Evolutionary conservation across 306 rosid genomes (phyloP), one percentile per base, ranked within the genome.

Genomic region (Fagus crenata): DNA sequence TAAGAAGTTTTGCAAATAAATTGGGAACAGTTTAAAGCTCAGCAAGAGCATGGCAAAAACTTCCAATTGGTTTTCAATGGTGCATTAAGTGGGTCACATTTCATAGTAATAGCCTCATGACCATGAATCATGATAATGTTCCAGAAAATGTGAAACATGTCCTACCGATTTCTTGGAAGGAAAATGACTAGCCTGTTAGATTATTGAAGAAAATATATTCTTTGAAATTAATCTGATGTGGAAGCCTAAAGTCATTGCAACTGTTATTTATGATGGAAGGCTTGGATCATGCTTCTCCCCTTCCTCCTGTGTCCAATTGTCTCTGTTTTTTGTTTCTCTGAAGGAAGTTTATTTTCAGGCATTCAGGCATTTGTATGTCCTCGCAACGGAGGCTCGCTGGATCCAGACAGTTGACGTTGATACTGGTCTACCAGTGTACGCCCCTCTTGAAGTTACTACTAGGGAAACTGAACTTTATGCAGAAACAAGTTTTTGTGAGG

Each of bases 361-460:
- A 69, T 94, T 94, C 82, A 91, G 98, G 73, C 98, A 94, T 86
- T 85, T 94, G 6, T 94, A 92, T 60, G 93, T 94, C 70, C 98
- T 92, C 82, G 97, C 97, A 75, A 90, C 96, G 0, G 98, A 94
- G 89, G 96, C 98, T 37, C 91, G 98, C 60, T 94, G 98, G 97
- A 87, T 94, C 85, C 97, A 92, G 83, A 94, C 98, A 12, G 96
- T 92, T 81, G 98, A 94, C 79, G 98, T 94, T 61, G 98, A 94
- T 87, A 89, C 93, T 7, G 97, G 98, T 83, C 79, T 94, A 76
- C 96, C 98, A 9, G 98, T 90, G 74, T 92, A 92, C 88, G 92
- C 95, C 71, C 98, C 98, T 73, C 89, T 94, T 78, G 95, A 92
- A 79, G 89, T 92, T 77, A 92, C 97, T 42, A 73, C 88, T 72